Base-by-base conservation (phyloP, 2,329 filamentous ascomycete species). In the Sordariomycetes sp. region DNA sequence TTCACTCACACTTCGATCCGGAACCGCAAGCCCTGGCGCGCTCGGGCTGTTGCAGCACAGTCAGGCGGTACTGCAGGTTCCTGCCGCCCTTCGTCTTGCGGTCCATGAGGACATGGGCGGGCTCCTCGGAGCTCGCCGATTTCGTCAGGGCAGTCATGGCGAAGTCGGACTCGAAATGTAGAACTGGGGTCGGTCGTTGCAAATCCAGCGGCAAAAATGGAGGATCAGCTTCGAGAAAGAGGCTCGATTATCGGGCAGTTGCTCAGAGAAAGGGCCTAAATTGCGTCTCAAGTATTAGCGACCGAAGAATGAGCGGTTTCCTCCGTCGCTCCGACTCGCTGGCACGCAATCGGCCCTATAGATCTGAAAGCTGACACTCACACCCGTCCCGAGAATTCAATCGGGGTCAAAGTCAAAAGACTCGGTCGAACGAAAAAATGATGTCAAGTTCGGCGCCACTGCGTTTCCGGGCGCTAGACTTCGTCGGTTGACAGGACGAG, bases 11-110 rank as follows among this genome's bases (percentile, higher is more conserved):
- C 76, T 97, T 97, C 58, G 90, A 90, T 60, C 94, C 94, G 58
- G 91, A 92, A 67, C 94, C 94, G 71, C 94, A 99, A 58, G 94
- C 94, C 77, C 94, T 83, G 55, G 94, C 93, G 67, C 92, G 89
- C 74, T 96, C 88, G 22, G 94, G 94, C 71, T 97, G 90, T 74
- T 99, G 94, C 65, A 97, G 86, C 59, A 97, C 91, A 60, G 83
- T 85, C 71, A 97, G 77, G 63, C 82, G 79, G 72, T 97, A 97
- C 68, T 84, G 90, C 64, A 97, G 81, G 62, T 79, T 84, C 64
- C 89, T 85, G 61, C 89, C 89, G 65, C 88, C 86, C 65, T 84
- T 85, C 50, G 90, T 96, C 57, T 67, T 63, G 54, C 73, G 71
- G 55, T 72, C 70, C 57, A 73, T 69, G 58, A 55, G 28, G 43